Evolutionary conservation across 2,329 filamentous ascomycete species (phyloP).

Genomic region (Colletotrichum limetticola): DNA sequence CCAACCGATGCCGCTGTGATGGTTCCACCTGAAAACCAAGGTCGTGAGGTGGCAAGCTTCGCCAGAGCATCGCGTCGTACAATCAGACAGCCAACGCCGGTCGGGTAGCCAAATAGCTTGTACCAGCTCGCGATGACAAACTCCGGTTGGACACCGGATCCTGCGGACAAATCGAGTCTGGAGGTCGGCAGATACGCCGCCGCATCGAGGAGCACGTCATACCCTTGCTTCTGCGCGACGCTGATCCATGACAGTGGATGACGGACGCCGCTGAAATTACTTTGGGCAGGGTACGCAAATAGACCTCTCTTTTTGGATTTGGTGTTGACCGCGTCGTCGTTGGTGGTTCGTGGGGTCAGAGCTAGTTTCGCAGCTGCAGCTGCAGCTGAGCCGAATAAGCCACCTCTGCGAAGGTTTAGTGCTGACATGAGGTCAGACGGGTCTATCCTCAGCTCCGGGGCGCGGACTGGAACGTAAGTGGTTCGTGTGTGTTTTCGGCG

Average conservation of each 20-base stretch:
- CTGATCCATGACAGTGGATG: conserved; percentile 51
- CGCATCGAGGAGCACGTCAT: conserved; percentile 53
- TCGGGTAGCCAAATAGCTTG: conserved; percentile 55
- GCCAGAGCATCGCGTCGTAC: conserved; percentile 45
- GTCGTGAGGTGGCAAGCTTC: conserved; percentile 43
- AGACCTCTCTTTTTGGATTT: conserved; percentile 41
- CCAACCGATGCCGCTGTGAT: conserved; percentile 46
- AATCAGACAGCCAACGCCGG: conserved; percentile 52
- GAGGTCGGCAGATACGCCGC: conserved; percentile 52
- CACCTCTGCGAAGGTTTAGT: conserved; percentile 34
- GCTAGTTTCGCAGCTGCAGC: neutral
- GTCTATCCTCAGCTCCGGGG: conserved; percentile 44
- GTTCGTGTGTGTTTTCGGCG: conserved; percentile 39
- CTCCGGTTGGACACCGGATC: conserved; percentile 45
- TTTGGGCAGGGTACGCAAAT: conserved; percentile 58
- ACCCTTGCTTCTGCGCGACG: conserved; percentile 48
- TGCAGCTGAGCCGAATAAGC: neutral
- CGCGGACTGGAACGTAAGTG: conserved; percentile 43
- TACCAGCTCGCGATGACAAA: conserved; percentile 54
- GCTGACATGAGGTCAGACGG: conserved; percentile 38
- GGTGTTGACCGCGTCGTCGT: too few species aligned
- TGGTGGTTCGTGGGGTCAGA: neutral
- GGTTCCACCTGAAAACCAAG: conserved; percentile 54
- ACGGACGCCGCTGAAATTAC: conserved; percentile 55
- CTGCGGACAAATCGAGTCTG: conserved; percentile 44